Evolutionary conservation across 2,329 filamentous ascomycete genomes (phyloP), one percentile per base, ranked within the genome.

Genomic region (Monascus ruber): DNA sequence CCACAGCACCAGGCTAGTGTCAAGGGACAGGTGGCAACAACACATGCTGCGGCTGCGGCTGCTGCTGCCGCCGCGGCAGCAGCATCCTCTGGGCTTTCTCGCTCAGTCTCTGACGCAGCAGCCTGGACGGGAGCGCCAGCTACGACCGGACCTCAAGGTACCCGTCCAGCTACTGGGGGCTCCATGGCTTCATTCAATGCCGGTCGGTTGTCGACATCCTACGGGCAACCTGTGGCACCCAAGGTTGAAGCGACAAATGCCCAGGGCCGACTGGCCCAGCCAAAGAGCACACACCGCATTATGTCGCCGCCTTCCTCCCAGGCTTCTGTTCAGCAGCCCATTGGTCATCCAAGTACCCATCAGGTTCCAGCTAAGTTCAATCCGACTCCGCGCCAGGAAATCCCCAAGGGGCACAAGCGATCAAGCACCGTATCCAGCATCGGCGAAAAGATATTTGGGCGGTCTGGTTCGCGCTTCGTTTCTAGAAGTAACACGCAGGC

Each of bases 261-360:
- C 4, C 84, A 94, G 59, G 89, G 87, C 46, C 83, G 83, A 46
- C 86, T 96, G 52, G 84, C 91, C 48, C 89, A 94, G 58, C 84
- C 84, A 7, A 76, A 74, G 59, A 66, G 72, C 47, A 77, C 81
- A 53, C 77, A 76, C 47, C 85, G 87, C 56, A 76, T 77, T 36
- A 86, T 89, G 27, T 83, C 82, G 17, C 71, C 76, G 38, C 74
- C 80, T 9, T 74, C 81, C 36, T 66, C 75, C 27, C 76, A 79
- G 47, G 68, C 75, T 27, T 63, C 69, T n/a, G 54, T 64, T 4
- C 66, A 72, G 29, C 60, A 66, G 34, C 77, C 68, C 58, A 79
- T 68, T 66, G 81, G 62, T 56, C 77, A 58, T 68, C 82, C 71
- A 55, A 81, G 65, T 49, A 72, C 70, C 43, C 70, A 72, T 52